Base-by-base conservation (phyloP, 2,329 filamentous ascomycete genomes). In the Septoria petroselini region DNA sequence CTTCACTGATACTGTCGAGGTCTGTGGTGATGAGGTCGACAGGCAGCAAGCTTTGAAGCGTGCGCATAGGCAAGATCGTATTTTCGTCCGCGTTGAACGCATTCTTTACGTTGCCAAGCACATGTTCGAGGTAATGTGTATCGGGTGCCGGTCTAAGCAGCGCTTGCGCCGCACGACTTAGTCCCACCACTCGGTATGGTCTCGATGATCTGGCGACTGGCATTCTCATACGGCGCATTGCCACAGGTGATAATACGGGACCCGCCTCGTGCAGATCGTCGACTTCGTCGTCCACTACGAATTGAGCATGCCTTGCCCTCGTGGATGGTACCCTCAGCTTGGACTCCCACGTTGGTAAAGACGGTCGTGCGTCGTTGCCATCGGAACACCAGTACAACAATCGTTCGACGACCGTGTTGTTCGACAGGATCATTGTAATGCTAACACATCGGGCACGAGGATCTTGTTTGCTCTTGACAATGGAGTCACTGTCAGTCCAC, bases 71-170 rank as follows among this genome's bases (percentile, higher is more conserved):
- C 17, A 40, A 33, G 7, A 44, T 45, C 8, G 17, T 40, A 19
- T 34, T 31, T 9, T 33, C 27, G 29, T 47, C 42, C 15, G 15
- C 21, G 14, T 41, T 17, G 17, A 70, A 72, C 43, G 65, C 60
- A 4, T 71, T 23, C 4, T 70, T 34, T 1, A 70, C 43, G n/a
- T 27, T 23, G 23, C 29, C 23, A 7, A 47, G 25, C 7, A 38
- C 21, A 4, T 29, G 25, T 12, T 35, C 43, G 6, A 40, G 14
- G 17, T 25, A n/a, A 7, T 31, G 17, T 7, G 9, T 8, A 17
- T 23, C 6, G 15, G 25, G 25, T 14, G 35, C 3, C 31, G 18
- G 14, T 4, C 8, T 12, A 47, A 15, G 7, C 11, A 47, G 7
- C 8, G 31, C n/a, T 27, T 38, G 18, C 5, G 43, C 43, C 25